A percentile compares a stretch with the other conserved stretches of the same genome.
Evolutionary conservation across 1,139 yeast species (phyloP).

Genomic region (Yamadazyma taylorii): DNA sequence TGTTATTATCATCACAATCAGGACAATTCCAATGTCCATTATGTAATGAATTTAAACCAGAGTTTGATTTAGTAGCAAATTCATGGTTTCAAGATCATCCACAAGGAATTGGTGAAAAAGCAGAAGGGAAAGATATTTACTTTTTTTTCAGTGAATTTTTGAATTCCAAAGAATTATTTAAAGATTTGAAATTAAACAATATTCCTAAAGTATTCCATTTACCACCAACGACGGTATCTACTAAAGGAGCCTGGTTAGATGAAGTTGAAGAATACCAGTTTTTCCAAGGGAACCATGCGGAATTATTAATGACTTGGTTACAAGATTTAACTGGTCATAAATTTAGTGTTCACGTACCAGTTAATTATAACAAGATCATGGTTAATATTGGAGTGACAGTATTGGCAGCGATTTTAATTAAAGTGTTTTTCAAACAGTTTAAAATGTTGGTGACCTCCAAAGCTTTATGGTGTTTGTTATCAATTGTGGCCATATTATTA

Average conservation of each 20-base stretch:
- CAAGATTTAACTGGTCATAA: slow-evolving; percentile 39
- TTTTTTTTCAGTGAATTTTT: slow-evolving; percentile 76
- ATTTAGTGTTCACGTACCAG: slow-evolving; percentile 55
- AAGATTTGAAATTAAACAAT: slow-evolving; percentile 55
- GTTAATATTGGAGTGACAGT: slow-evolving; percentile 44
- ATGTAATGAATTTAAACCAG: slow-evolving; percentile 73
- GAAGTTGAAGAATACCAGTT: slow-evolving; percentile 50
- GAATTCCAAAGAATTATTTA: slow-evolving; percentile 55
- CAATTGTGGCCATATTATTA: slow-evolving; percentile 62
- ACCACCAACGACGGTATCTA: slow-evolving; percentile 49
- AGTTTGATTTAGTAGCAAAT: slow-evolving; percentile 54
- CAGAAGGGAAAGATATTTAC: slow-evolving; percentile 45
- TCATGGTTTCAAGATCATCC: slow-evolving; percentile 54
- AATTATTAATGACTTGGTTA: slow-evolving; percentile 41
- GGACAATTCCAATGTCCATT: slow-evolving; percentile 74
- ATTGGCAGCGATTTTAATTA: slow-evolving; percentile 19
- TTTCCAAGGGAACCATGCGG: slow-evolving; percentile 53
- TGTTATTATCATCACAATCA: slow-evolving; percentile 72
- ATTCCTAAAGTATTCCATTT: slow-evolving; percentile 79
- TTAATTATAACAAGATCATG: slow-evolving; percentile 52
- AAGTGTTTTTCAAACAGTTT: slow-evolving; percentile 34
- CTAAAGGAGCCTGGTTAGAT: slow-evolving; percentile 27
- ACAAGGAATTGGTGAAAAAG: slow-evolving; percentile 26
- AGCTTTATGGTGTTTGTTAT: slow-evolving; percentile 62
- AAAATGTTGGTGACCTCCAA: slow-evolving; percentile 26